phyloP scores from a whole-genome alignment of 2,329 filamentous ascomycete species.

The Xenosphaeropsis pyriputrescens region DNA sequence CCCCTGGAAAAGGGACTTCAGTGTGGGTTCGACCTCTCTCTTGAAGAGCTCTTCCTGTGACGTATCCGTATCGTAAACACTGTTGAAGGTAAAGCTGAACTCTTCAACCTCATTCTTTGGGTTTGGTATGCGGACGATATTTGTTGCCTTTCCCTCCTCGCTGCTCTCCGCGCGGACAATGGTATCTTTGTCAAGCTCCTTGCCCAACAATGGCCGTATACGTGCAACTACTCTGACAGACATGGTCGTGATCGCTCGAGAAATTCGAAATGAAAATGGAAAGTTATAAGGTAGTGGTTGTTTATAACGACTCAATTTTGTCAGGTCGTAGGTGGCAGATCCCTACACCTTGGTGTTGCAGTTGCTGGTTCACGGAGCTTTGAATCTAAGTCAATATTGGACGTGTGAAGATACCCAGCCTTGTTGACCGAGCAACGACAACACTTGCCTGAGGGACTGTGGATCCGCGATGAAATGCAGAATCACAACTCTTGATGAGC shows the following conservation, averaged over 20 bases:
- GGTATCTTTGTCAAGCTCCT: conserved; percentile 74
- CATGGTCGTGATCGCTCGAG: conserved; percentile 22
- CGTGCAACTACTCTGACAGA: conserved; percentile 78
- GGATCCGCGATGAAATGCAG: too few relatives aligned
- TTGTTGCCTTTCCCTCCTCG: conserved; percentile 44
- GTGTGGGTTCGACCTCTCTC: conserved; percentile 74
- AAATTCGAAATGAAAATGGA: background rate
- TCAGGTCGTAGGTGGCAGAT: too few relatives aligned
- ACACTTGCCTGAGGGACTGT: too few relatives aligned
- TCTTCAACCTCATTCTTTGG: conserved; percentile 85
- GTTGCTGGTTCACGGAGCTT: too few relatives aligned
- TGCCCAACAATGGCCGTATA: conserved; percentile 74
- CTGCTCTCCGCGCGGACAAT: conserved; percentile 60
- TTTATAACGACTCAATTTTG: too few relatives aligned
- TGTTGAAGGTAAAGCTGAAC: conserved; percentile 89
- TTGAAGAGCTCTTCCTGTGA: conserved; percentile 83
- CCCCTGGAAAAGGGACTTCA: conserved; percentile 85
- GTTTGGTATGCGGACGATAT: conserved; percentile 76
- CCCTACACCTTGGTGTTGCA: too few relatives aligned
- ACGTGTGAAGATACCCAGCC: too few relatives aligned
- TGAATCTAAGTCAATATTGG: too few relatives aligned
- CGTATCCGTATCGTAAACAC: conserved; percentile 69
- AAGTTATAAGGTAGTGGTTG: background rate
- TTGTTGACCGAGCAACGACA: too few relatives aligned
- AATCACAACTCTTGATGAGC: too few relatives aligned